Percentiles rank a stretch among this genome's conserved stretches.
These are phyloP conservation scores for Euryodendron excelsum DNA, from an alignment of 148 eudicot species.

Conservation along the genomic window DNA sequence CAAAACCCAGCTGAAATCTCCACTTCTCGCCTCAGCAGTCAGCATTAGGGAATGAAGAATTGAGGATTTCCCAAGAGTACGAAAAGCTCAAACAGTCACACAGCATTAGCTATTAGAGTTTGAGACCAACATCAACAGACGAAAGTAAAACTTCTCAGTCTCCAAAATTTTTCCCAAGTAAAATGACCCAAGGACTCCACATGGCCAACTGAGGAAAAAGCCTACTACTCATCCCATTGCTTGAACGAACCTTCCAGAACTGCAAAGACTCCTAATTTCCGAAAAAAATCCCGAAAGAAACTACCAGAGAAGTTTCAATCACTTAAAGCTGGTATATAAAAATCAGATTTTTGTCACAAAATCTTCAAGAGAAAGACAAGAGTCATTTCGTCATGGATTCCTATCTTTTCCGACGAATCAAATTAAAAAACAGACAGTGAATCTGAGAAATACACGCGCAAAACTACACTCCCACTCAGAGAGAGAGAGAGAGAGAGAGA, in stretches of 20 bases:
- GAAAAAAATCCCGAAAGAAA: neutral
- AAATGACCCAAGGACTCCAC: neutral
- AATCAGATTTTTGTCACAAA: neutral
- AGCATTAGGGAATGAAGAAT: neutral
- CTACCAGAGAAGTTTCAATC: slow-evolving; percentile 1
- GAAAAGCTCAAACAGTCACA: neutral
- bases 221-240: neutral
- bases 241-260: neutral
- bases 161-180: neutral
- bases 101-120: neutral
- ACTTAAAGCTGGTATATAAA: neutral
- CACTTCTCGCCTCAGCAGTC: neutral
- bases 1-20: slow-evolving; percentile 7
- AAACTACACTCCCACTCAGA: neutral
- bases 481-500: neutral
- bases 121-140: neutral
- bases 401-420: slow-evolving; percentile 3
- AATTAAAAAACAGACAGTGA: neutral
- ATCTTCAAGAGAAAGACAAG: slow-evolving; percentile 17
- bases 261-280: neutral
- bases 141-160: too few relatives aligned
- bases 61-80: neutral
- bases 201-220: neutral
- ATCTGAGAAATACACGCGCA: neutral
- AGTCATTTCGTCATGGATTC: slow-evolving; percentile 16